Conservation (phyloP, 129 eudicot species). For the Tagetes patula region DNA sequence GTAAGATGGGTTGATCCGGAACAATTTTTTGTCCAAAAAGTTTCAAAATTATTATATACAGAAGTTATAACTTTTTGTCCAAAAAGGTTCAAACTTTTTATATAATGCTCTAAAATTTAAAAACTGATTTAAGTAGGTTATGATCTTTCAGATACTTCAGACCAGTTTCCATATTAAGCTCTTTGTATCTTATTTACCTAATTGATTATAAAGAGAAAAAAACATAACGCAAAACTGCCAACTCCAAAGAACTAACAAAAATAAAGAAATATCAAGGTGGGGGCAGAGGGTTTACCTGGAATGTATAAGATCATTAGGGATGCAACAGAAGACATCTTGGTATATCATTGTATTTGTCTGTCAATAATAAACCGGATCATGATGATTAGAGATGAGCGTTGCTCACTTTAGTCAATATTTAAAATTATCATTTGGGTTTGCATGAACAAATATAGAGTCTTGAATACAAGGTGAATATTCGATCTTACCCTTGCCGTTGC, state of each 20-base stretch:
- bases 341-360: conserved; percentile 97
- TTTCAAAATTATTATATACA: neutral
- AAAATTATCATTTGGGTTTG: neutral
- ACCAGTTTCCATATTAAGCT: neutral
- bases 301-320: conserved; percentile 91
- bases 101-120: too few relatives aligned
- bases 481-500: conserved; percentile 80
- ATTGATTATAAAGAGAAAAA: neutral
- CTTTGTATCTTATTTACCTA: neutral
- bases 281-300: conserved; percentile 55
- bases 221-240: neutral
- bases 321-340: conserved; percentile 91
- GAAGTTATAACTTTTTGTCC: too few relatives aligned
- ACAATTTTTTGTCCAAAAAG: neutral
- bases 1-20: neutral
- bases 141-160: neutral
- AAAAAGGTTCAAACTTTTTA: neutral
- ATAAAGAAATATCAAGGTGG: neutral
- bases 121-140: neutral
- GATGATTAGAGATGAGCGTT: neutral
- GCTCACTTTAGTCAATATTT: neutral
- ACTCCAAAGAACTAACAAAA: too few relatives aligned
- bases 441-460: conserved; percentile 17
- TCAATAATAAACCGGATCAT: conserved; percentile 19
- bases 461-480: neutral